phyloP scores from a whole-genome alignment of 1,284 basidiomycete species.

The Rhizoctonia solani region DNA sequence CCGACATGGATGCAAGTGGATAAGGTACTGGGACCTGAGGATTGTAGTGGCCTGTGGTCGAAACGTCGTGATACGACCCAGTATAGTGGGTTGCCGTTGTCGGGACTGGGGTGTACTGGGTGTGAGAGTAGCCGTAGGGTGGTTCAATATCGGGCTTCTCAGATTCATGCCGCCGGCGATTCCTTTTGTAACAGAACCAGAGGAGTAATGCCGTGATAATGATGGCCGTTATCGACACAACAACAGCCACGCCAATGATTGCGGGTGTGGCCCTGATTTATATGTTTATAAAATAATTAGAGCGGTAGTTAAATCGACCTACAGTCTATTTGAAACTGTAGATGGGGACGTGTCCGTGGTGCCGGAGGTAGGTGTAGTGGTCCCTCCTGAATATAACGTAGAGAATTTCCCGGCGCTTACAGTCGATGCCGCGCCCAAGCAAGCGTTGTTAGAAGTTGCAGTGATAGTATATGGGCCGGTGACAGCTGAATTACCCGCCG shows the following conservation, averaged over 20 bases:
- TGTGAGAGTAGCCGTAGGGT: no score
- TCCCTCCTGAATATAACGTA: constrained; percentile 23
- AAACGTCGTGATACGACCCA: constrained; percentile 6
- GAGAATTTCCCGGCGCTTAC: constrained; percentile 20
- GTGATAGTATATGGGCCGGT: neutral
- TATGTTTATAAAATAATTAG: neutral
- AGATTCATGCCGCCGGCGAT: neutral
- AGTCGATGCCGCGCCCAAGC: constrained; percentile 15
- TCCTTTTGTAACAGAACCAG: constrained; percentile 26
- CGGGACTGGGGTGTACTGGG: constrained; percentile 4
- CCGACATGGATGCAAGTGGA: neutral
- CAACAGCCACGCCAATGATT: constrained; percentile 14
- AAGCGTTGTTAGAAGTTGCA: constrained; percentile 14
- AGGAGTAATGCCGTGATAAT: neutral
- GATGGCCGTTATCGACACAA: neutral
- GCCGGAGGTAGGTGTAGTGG: neutral
- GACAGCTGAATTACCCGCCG: constrained; percentile 11
- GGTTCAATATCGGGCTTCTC: constrained; percentile 17
- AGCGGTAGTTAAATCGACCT: neutral
- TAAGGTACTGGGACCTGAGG: neutral
- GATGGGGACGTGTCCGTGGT: neutral
- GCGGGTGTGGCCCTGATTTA: neutral
- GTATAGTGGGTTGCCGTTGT: no score
- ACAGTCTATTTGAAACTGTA: neutral
- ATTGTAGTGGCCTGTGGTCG: neutral